Base-by-base conservation (phyloP, 225 moss, liverwort and hornwort species). In the Ulota crispa region DNA sequence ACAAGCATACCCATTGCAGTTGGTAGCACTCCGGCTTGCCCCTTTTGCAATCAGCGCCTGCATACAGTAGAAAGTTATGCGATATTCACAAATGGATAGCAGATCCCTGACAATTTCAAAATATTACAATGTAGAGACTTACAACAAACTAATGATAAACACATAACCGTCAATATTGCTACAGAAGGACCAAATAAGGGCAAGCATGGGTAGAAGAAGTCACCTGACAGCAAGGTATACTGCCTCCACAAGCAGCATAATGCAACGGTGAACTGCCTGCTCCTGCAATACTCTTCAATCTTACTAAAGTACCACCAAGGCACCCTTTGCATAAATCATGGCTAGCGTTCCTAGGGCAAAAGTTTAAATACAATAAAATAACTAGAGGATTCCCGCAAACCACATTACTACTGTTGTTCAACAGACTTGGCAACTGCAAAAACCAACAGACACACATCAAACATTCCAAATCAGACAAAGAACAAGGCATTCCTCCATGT, bases 141-240 rank as follows among this genome's bases (percentile, higher is more conserved):
- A 50, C 28, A 65, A 67, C 36, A 21, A 45, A 60, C 26, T 13
- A 23, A n/a, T 4, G 5, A 13, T 6, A 9, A 66, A 65, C 43
- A 37, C 34, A 30, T 24, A 57, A 53, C 28, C 68, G 8, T 31
- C 57, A 10, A 52, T 50, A 9, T 15, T 72, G 28, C 18, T 71
- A 65, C 34, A 9, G 8, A 57, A 32, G 50, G 56, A 26, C 37
- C 55, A 78, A 57, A 81, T 8, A 23, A 64, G 78, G 41, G 50
- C 41, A 78, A 82, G 64, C 59, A 53, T 39, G 18, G 24, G 60
- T 52, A 70, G 54, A 64, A 71, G 67, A 68, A 16, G 60, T 83
- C 76, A 96, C 96, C 94, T 96, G 96, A 92, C 96, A 96, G 82
- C 96, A 96, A 41, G 96, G 94, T 66, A 96, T 93, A 88, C 96